Conservation (phyloP, 495 filamentous ascomycete species). For the Aspergillus campestris region DNA sequence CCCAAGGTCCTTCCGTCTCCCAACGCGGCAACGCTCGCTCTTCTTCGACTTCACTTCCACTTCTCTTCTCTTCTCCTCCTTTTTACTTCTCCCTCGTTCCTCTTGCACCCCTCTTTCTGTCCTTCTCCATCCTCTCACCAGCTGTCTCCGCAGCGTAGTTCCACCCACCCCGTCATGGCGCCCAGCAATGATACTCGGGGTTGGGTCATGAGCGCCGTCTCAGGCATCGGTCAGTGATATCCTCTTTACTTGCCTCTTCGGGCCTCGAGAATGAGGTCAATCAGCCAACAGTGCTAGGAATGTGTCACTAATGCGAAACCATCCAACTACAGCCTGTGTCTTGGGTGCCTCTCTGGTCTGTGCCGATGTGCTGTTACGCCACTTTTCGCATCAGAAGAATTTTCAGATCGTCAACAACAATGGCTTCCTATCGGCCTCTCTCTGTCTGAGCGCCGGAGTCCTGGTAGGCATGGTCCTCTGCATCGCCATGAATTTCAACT, state of each 20-base stretch:
- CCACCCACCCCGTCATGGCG: slow-evolving; percentile 24
- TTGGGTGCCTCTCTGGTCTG: slow-evolving; percentile 79
- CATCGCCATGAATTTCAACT: slow-evolving; percentile 2
- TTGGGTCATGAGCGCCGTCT: slow-evolving; percentile 85
- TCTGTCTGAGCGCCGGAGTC: slow-evolving; percentile 94
- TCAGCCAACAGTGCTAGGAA: too few species aligned
- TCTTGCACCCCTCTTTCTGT: slow-evolving; percentile 1
- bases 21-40: too few species aligned
- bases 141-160: slow-evolving; percentile 1
- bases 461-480: slow-evolving; percentile 55
- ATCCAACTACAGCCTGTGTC: slow-evolving; percentile 55
- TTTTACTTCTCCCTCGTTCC: not conserved
- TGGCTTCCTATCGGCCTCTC: slow-evolving; percentile 74
- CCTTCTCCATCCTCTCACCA: slow-evolving; percentile 4
- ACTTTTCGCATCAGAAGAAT: slow-evolving; percentile 58
- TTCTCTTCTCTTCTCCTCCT: not conserved
- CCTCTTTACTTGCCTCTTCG: not conserved
- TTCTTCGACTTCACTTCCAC: not conserved
- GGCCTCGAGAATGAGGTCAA: too few species aligned
- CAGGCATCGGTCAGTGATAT: slow-evolving; percentile 58
- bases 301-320: too few species aligned
- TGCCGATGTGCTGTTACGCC: slow-evolving; percentile 67
- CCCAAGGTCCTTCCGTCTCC: too few species aligned
- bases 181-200: slow-evolving; percentile 77
- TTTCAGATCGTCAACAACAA: slow-evolving; percentile 88